Percentiles rank a stretch among this genome's conserved stretches.
Conservation (phyloP, 2,329 filamentous ascomycete genomes). For the Bimuria novae-zelandiae region DNA sequence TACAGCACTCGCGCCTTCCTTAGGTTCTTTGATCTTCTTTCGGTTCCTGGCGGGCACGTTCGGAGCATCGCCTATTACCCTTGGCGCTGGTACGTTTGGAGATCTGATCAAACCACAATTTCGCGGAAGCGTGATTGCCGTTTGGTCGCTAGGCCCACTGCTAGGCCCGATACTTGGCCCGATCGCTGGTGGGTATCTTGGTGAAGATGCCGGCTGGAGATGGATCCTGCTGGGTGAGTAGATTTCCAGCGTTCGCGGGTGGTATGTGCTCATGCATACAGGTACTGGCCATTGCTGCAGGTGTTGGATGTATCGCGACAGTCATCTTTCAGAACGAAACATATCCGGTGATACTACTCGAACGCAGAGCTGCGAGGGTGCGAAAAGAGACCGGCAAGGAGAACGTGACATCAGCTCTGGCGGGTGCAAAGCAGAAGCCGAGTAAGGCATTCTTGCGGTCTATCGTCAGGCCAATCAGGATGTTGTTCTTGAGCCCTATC, state of each 20-base stretch:
- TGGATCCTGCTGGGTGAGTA: constrained; percentile 16
- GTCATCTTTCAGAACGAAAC: constrained; percentile 33
- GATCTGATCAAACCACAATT: constrained; percentile 27
- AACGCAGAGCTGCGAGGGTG: constrained; percentile 35
- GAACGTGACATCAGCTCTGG: constrained; percentile 34
- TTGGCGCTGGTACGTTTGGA: constrained; percentile 26
- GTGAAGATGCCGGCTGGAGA: constrained; percentile 21
- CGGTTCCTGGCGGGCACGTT: constrained; percentile 57
- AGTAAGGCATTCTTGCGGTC: constrained; percentile 45
- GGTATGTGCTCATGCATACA: constrained; percentile 1
- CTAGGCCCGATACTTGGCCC: constrained; percentile 27
- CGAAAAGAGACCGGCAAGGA: constrained; percentile 35
- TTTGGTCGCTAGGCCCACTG: constrained; percentile 15
- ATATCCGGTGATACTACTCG: constrained; percentile 39
- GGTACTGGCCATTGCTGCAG: no score
- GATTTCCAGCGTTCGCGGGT: no score
- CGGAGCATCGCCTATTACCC: constrained; percentile 21
- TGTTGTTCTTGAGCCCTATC: constrained; percentile 59
- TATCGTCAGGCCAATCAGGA: constrained; percentile 57
- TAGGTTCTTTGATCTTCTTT: constrained; percentile 47
- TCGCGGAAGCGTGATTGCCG: constrained; percentile 28
- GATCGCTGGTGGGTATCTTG: constrained; percentile 22
- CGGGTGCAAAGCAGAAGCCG: constrained; percentile 35
- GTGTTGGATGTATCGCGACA: constrained; percentile 36
- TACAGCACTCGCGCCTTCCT: constrained; percentile 57